Base-by-base conservation (phyloP, 148 eudicot species). In the Vaccinium corymbosum region DNA sequence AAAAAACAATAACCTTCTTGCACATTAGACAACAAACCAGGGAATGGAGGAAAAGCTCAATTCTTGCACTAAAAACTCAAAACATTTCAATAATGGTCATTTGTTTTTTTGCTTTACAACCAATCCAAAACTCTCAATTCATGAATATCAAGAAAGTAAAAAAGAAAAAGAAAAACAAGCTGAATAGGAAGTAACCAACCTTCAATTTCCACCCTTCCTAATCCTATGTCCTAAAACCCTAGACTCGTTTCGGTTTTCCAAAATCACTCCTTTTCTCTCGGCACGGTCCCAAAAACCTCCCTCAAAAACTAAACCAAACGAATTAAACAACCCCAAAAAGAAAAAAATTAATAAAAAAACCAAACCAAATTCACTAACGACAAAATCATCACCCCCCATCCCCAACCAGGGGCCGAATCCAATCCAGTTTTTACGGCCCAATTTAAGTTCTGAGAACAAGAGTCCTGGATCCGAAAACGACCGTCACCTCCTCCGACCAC, bases 401-500 rank as follows among this genome's bases (percentile, higher is more conserved):
- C 1, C 66, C 52, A 66, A 61, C 13, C 22, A 20, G 64, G 22
- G 64, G 3, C 17, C 15, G 17, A 3, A 59, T 59, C 66, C 66
- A 61, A 61, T 17, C 66, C 66, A 61, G 66, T 61, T 61, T 61
- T 61, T 61, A 20, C 22, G 25, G 66, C 59, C 62, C 9, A 17
- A 57, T 57, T 57, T 57, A 57, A 14, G 46, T 42, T 42, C 46
- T 4, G 17, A 68, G 25, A 68, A 68, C 42, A 7, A 7, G 73
- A 68, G 7, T 42, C 46, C 46, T 3, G 14, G 42, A 29, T 66
- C 71, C 38, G 72, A 78, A 9, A 61, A 19, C 12, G 16, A 72
- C 70, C 88, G 88, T 80, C 78, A 62, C 61, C 94, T 80, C 80
- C 98, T 91, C 85, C 98, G 92, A 19, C 94, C 94, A 84, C 91